Evolutionary conservation across 495 filamentous ascomycete genomes (phyloP).

Genomic region (Monascus purpureus): DNA sequence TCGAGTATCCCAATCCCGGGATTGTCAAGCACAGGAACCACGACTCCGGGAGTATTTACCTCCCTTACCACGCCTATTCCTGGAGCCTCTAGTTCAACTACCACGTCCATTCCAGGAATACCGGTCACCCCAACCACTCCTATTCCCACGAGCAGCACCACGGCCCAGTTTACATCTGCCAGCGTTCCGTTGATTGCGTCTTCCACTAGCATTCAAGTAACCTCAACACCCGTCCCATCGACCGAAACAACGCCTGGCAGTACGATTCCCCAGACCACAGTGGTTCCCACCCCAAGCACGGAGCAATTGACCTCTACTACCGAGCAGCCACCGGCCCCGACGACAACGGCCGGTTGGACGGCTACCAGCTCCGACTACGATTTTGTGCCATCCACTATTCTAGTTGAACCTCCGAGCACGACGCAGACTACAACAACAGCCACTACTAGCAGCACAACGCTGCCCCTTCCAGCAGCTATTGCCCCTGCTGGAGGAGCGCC

Average conservation of each 20-base stretch:
- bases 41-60: neutral
- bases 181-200: neutral
- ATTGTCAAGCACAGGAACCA: neutral
- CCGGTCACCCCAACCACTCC: neutral
- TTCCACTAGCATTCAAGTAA: neutral
- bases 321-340: conserved; percentile 1
- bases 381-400: conserved; percentile 12
- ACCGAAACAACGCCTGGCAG: neutral
- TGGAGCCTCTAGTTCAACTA: neutral
- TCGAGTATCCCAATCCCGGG: neutral
- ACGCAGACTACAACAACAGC: conserved; percentile 4
- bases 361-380: conserved; percentile 9
- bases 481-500: conserved; percentile 44
- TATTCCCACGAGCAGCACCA: too few relatives aligned
- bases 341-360: too few relatives aligned
- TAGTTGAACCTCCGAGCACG: conserved; percentile 8
- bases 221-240: neutral
- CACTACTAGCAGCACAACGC: conserved; percentile 31
- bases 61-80: neutral
- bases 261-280: neutral
- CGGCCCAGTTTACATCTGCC: too few relatives aligned
- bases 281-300: neutral
- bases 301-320: conserved; percentile 2
- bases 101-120: neutral
- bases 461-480: conserved; percentile 59